Conservation (phyloP, 345 rosid genomes). For the Stellera chamaejasme region DNA sequence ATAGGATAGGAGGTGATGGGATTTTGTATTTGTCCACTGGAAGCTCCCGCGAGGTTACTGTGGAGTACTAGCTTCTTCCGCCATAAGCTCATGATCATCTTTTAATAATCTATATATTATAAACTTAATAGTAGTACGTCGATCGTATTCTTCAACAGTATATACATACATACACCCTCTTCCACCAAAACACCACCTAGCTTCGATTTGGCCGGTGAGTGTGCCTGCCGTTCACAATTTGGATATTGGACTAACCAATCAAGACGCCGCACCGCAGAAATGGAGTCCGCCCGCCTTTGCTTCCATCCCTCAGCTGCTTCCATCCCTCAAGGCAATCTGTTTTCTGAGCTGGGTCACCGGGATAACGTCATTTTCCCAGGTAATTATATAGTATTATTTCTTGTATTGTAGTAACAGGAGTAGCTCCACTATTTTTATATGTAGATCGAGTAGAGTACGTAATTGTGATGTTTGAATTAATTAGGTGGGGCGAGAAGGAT, state of each 20-base stretch:
- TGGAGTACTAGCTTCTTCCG: constrained; percentile 99
- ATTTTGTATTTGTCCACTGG: constrained; percentile 69
- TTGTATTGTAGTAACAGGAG: background rate
- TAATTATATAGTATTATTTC: constrained; percentile 6
- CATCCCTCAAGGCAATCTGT: constrained; percentile 54
- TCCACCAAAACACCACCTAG: too few species aligned
- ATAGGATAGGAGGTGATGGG: constrained; percentile 73
- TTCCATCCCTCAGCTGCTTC: constrained; percentile 58
- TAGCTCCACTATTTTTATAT: too few species aligned
- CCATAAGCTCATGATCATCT: constrained; percentile 83
- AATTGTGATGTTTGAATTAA: background rate
- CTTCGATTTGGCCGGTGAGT: too few species aligned
- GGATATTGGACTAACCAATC: too few species aligned
- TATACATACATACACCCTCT: too few species aligned
- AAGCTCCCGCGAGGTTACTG: constrained; percentile 78
- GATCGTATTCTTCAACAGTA: too few species aligned
- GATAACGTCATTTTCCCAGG: constrained; percentile 46
- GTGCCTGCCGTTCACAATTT: too few species aligned
- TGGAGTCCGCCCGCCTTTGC: constrained; percentile 65
- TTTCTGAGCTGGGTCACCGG: constrained; percentile 52
- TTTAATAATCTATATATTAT: constrained; percentile 39
- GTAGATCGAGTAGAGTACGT: background rate
- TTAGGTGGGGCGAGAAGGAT: constrained; percentile 42
- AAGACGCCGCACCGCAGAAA: constrained; percentile 7
- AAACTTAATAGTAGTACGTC: too few species aligned